Base-by-base conservation (phyloP, 306 rosid genomes). In the Biancaea sappan region DNA sequence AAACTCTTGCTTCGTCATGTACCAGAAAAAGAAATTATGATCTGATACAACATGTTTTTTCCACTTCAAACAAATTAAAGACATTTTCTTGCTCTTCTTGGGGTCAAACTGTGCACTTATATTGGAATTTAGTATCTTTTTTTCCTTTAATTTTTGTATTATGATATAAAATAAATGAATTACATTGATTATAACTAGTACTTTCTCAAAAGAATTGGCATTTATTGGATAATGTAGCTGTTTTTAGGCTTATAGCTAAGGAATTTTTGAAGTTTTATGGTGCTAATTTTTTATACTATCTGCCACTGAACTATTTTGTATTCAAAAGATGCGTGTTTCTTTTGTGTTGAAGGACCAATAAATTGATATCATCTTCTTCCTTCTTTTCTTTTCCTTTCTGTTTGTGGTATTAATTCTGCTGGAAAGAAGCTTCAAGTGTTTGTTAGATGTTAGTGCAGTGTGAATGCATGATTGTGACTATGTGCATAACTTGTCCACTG, bases 371-470 rank as follows among this genome's bases (percentile, higher is more conserved):
- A 9, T 74, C 35, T 62, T 18, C 26, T 43, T 40, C 63, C 18
- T 19, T 46, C 26, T 61, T 29, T 4, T 6, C 40, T 29, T 34
- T 35, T 38, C 10, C 21, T 25, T 68, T 68, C 38, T 59, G n/a
- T 38, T 61, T 59, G 37, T 19, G 71, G 21, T 60, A 48, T 60
- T n/a, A 29, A 26, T 31, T 59, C 22, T 59, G 13, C 41, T 59
- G 57, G 51, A 72, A 66, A 38, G 52, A 64, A 37, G 32, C 67
- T 57, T 69, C 73, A 43, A 24, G 68, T 71, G 41, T 52, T 72
- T 79, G 37, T n/a, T 28, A 18, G 68, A 50, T 79, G 37, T 14
- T 28, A 14, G 63, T 57, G 47, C 57, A 60, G 13, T 35, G 25
- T 59, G 44, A 32, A 31, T 58, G 65, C 31, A 1, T 65, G 57